Conservation (phyloP, 2,329 filamentous ascomycete species). For the Fusarium mexicanum region DNA sequence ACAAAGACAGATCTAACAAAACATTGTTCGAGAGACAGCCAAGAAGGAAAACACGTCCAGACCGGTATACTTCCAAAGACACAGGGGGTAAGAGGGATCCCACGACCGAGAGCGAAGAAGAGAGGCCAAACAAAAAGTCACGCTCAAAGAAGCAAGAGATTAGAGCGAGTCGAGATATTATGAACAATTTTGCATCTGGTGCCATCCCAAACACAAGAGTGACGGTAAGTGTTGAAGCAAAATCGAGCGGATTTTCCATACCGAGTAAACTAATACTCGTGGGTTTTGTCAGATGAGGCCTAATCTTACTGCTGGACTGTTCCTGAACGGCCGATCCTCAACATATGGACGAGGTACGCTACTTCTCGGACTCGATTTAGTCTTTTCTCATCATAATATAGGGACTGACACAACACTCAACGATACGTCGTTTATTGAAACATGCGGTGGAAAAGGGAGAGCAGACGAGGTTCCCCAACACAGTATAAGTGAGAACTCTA, state of each 20-base stretch:
- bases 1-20: neutral
- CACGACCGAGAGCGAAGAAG: slow-evolving; percentile 10
- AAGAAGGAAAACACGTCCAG: slow-evolving; percentile 65
- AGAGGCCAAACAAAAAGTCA: slow-evolving; percentile 1
- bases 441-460: slow-evolving; percentile 3
- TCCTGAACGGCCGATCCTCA: slow-evolving; percentile 47
- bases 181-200: slow-evolving; percentile 65
- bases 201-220: slow-evolving; percentile 56
- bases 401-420: slow-evolving; percentile 65
- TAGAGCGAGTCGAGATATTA: slow-evolving; percentile 57
- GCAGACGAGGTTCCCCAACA: slow-evolving; percentile 2
- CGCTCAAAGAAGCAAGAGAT: slow-evolving; percentile 43
- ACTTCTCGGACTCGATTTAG: neutral
- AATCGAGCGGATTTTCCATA: neutral
- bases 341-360: slow-evolving; percentile 30
- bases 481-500: neutral
- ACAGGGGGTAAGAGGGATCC: neutral
- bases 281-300: slow-evolving; percentile 45
- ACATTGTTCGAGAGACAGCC: slow-evolving; percentile 58
- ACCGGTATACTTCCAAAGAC: slow-evolving; percentile 62
- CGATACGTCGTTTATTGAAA: slow-evolving; percentile 56
- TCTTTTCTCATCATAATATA: slow-evolving; percentile 3
- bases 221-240: slow-evolving; percentile 40
- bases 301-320: slow-evolving; percentile 46
- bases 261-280: neutral